phyloP scores from a whole-genome alignment of 208 protist species.

The Leishmania turanica region DNA sequence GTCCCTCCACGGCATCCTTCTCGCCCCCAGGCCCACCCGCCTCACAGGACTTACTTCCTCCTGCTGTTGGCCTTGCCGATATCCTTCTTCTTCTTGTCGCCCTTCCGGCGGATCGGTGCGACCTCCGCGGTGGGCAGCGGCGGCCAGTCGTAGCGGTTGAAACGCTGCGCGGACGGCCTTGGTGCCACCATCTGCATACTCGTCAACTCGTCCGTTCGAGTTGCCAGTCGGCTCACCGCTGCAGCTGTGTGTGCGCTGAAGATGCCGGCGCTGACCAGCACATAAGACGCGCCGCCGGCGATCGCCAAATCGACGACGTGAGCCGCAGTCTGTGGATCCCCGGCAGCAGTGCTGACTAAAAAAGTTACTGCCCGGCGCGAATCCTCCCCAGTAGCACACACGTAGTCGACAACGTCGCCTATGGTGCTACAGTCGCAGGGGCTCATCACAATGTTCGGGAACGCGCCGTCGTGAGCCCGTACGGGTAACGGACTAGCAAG shows the following conservation, averaged over 20 bases:
- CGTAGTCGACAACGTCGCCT: background rate
- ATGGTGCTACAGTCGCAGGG: constrained; percentile 11
- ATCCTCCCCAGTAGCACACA: background rate
- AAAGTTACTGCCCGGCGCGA: background rate
- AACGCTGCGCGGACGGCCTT: background rate
- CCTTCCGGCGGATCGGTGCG: constrained; percentile 71
- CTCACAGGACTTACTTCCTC: constrained; percentile 7
- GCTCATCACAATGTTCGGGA: constrained; percentile 16
- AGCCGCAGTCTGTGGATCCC: constrained; percentile 17
- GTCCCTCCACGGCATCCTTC: background rate
- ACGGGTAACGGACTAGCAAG: background rate
- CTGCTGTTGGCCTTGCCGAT: constrained; percentile 12
- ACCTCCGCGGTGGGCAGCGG: constrained; percentile 27
- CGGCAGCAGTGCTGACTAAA: constrained; percentile 3
- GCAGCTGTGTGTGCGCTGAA: constrained; percentile 3
- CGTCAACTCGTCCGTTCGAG: constrained; percentile 16
- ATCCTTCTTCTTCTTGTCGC: constrained; percentile 75
- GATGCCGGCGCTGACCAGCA: constrained; percentile 17
- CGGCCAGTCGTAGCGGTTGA: constrained; percentile 5
- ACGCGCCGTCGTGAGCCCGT: background rate
- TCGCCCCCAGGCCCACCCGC: background rate
- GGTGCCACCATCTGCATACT: background rate
- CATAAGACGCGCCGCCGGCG: constrained; percentile 12
- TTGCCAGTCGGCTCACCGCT: constrained; percentile 15
- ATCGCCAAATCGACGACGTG: constrained; percentile 30